Evolutionary conservation across 495 filamentous ascomycete genomes (phyloP).

Genomic region (Recurvomyces mirabilis): DNA sequence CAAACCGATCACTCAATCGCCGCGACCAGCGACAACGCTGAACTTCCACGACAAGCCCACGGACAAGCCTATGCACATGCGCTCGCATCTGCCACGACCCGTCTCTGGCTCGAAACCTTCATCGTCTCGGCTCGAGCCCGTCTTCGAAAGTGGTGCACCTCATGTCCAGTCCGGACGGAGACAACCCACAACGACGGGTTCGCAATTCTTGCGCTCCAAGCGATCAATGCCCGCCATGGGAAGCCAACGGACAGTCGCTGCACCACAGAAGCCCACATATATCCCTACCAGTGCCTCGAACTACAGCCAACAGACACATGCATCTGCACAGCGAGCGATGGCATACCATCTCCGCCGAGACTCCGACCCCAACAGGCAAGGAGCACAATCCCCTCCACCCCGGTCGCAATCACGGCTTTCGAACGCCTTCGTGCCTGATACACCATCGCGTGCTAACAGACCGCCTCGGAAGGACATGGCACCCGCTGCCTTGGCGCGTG

Average conservation of each 20-base stretch:
- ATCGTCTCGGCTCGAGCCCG: constrained; percentile 78
- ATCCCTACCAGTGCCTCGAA: constrained; percentile 65
- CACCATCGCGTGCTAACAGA: constrained; percentile 27
- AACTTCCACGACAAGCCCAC: constrained; percentile 72
- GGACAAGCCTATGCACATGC: constrained; percentile 24
- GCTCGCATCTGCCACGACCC: constrained; percentile 39
- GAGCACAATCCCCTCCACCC: constrained; percentile 40
- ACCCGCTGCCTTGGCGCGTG: constrained; percentile 36
- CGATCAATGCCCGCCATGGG: constrained; percentile 78
- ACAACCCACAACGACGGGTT: constrained; percentile 58
- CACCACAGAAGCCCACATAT: constrained; percentile 43
- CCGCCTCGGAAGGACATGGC: constrained; percentile 30
- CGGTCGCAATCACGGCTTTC: constrained; percentile 41
- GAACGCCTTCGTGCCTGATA: constrained; percentile 36
- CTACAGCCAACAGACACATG: constrained; percentile 69
- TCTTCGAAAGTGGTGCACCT: constrained; percentile 79
- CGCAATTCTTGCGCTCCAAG: constrained; percentile 71
- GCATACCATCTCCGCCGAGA: constrained; percentile 56
- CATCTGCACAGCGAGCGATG: constrained; percentile 30
- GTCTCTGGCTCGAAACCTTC: constrained; percentile 47
- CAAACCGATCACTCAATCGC: constrained; percentile 37
- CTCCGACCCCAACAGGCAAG: constrained; percentile 41
- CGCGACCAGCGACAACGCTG: constrained; percentile 63
- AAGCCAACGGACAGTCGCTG: constrained; percentile 21
- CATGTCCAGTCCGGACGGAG: constrained; percentile 56